Conservation (phyloP, 2,329 filamentous ascomycete genomes). For the Diaporthe longicolla region DNA sequence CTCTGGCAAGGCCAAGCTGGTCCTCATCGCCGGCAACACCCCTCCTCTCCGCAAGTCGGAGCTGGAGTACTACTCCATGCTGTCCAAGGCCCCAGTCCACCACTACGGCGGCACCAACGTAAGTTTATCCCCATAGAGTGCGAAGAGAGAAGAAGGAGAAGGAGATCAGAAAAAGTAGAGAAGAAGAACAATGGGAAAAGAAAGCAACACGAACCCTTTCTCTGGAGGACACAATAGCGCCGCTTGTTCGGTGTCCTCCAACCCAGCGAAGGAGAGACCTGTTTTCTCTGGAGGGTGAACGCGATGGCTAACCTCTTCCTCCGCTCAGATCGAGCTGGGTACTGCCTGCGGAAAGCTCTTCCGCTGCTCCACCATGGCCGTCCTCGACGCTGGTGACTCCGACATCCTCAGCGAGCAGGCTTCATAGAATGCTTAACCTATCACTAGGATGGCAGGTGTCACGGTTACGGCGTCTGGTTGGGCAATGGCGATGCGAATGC, state of each 20-base stretch:
- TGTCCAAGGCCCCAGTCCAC: conserved; percentile 95
- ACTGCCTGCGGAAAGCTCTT: conserved; percentile 99
- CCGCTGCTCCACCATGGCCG: conserved; percentile 96
- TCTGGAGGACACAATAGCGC: conserved; percentile 30
- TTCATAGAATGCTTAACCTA: conserved; percentile 66
- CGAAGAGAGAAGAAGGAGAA: background rate
- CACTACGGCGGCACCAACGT: conserved; percentile 99
- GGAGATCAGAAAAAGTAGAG: background rate
- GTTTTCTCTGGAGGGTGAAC: conserved; percentile 86
- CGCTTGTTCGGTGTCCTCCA: conserved; percentile 46
- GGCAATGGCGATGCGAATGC: conserved; percentile 35
- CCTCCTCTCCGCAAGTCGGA: conserved; percentile 98
- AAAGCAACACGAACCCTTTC: conserved; percentile 32
- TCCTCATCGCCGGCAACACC: conserved; percentile 92
- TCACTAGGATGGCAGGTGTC: conserved; percentile 30
- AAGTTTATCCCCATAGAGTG: conserved; percentile 66
- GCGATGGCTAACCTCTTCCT: conserved; percentile 67
- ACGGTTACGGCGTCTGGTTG: conserved; percentile 40
- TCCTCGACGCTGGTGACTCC: conserved; percentile 97
- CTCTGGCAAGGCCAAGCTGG: conserved; percentile 97
- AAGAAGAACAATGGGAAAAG: background rate
- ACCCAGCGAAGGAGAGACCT: conserved; percentile 91
- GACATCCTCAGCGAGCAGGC: conserved; percentile 91
- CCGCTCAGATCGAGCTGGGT: conserved; percentile 90
- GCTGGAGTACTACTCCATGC: conserved; percentile 95